Percentiles rank a stretch among this genome's conserved stretches.
Conservation (phyloP, 2,329 filamentous ascomycete genomes). For the Dactylellina haptotyla region DNA sequence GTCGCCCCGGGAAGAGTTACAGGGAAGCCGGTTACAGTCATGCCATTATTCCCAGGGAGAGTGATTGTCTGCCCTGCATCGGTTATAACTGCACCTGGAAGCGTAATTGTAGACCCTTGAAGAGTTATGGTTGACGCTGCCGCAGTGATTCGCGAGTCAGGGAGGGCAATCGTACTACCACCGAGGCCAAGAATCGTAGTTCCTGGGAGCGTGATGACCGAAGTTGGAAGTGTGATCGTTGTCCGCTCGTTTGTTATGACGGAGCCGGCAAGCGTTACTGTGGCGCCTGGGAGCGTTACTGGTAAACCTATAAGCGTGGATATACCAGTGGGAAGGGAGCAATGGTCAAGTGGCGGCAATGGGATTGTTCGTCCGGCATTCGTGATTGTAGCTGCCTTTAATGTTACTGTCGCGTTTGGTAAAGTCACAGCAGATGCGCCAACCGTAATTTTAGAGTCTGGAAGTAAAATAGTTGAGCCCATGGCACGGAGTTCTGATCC, state of each 20-base stretch:
- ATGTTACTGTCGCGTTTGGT: background rate
- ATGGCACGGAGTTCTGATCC: background rate
- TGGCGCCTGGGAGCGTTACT: background rate
- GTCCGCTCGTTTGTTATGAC: background rate
- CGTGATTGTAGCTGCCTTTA: background rate
- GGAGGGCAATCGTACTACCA: background rate
- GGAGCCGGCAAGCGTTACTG: background rate
- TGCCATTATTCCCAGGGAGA: background rate
- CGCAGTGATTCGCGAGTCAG: background rate
- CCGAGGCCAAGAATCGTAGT: background rate
- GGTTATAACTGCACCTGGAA: background rate
- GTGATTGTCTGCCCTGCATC: background rate
- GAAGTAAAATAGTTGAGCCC: background rate
- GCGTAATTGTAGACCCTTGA: background rate
- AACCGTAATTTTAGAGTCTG: background rate
- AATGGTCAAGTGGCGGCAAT: background rate
- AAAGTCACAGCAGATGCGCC: background rate
- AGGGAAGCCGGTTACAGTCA: too few species aligned
- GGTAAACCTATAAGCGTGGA: too few species aligned
- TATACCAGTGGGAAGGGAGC: too few species aligned
- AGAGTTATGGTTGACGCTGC: background rate
- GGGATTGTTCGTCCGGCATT: background rate
- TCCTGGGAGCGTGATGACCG: background rate
- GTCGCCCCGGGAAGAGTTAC: too few species aligned
- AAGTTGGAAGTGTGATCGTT: background rate